A percentile compares a stretch with the other conserved stretches of the same genome.
Conservation (phyloP, 2,329 filamentous ascomycete species). For the Aspergillus novofumigatus region DNA sequence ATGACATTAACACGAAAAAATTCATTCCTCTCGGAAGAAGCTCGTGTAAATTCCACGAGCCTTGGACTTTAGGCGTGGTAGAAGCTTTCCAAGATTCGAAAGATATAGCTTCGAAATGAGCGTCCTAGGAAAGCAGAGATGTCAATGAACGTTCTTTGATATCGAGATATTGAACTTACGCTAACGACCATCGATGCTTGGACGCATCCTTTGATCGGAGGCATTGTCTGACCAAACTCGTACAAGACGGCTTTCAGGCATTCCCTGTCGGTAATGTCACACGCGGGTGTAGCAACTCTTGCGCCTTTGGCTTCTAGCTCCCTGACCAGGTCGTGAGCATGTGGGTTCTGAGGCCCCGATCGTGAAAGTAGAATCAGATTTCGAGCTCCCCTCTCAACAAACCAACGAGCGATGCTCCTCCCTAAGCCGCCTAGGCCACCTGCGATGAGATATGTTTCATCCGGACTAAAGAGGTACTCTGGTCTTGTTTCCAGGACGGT, state of each 20-base stretch:
- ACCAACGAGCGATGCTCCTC: constrained; percentile 26
- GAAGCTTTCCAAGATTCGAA: constrained; percentile 32
- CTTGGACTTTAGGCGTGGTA: constrained; percentile 35
- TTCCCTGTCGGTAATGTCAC: constrained; percentile 2
- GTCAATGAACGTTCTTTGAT: neutral
- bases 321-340: constrained; percentile 1
- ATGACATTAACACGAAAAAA: constrained; percentile 39
- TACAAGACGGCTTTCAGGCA: neutral
- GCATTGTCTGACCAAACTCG: neutral
- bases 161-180: constrained; percentile 6
- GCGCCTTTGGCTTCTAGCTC: neutral
- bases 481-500: constrained; percentile 3
- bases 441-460: constrained; percentile 28
- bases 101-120: constrained; percentile 36
- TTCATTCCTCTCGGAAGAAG: constrained; percentile 27
- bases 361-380: constrained; percentile 28
- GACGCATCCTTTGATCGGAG: constrained; percentile 10
- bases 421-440: constrained; percentile 34
- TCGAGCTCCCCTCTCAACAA: constrained; percentile 30
- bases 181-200: constrained; percentile 7
- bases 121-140: neutral
- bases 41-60: constrained; percentile 31
- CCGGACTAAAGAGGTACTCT: neutral
- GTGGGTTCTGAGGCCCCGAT: neutral
- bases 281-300: neutral